Base-by-base conservation (phyloP, 208 protist species). In the Vickermania ingenoplastis region DNA sequence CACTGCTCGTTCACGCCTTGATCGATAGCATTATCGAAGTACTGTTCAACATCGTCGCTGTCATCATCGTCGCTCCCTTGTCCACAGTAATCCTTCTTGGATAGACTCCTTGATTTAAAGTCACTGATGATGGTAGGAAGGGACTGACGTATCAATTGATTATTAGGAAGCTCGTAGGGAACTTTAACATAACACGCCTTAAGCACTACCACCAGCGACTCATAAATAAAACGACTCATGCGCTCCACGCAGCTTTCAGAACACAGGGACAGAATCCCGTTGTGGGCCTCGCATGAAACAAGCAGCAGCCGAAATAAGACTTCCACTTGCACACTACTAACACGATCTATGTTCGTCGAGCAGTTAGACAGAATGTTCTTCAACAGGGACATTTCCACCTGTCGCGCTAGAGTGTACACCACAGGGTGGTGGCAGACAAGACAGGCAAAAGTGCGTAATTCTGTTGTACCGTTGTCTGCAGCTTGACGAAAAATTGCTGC, bases 201-300 rank as follows among this genome's bases (percentile, higher is more conserved):
- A 4, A 76, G 7, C 2, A 87, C 69, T 25, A 60, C 69, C 5
- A 65, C 71, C 21, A 80, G 64, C 36, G 71, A 69, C 2, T 48
- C 68, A 53, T 73, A 65, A 24, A 89, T 59, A 45, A 86, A 68
- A 29, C 71, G 57, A 2, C 62, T 77, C 1, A 93, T 66, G 11
- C 72, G 30, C 22, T 75, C 67, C 1, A 57, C 52, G 57, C 86
- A 93, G 0, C 59, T 41, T n/a, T 66, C 63, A 7, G 68, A 72
- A 59, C 86, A 93, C 23, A 93, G 53, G 53, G 75, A 86, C 24
- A 93, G 58, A 5, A 83, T 67, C 2, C 83, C 86, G 50, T 79
- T 58, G 31, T 75, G 71, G 21, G 48, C 63, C 31, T 83, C 73
- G 50, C 73, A 73, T 62, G 75, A 83, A 17, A 56, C 49, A 22